Evolutionary conservation across 192 early-diverging fungal species (phyloP), one percentile per base, ranked within the genome.

Genomic region (Coemansia sp.): DNA sequence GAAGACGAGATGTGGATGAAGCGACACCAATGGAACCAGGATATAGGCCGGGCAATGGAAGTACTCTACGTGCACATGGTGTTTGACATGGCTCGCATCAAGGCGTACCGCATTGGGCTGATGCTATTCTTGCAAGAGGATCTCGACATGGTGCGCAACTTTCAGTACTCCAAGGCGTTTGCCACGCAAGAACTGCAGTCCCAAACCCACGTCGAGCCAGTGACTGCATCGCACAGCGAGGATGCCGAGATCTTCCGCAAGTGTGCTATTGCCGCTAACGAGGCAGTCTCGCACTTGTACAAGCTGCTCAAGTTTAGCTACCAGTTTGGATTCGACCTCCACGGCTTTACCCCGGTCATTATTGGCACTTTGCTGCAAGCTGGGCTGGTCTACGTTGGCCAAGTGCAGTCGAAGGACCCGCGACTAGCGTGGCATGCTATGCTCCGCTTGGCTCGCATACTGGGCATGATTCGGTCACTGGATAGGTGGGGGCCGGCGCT

Each of bases 1-100:
- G 73, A 77, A 51, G 55, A 77, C 18, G 73, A 65, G 23, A 77
- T 77, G 73, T 77, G 73, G 73, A 63, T 57, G 35, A 68, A 61
- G 50, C 66, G 73, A 3, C 73, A 77, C 54, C 62, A 77, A 63
- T 77, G 73, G 73, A 77, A 77, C 58, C 50, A 52, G 53, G 73
- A 65, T 22, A 63, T 77, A 0, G 73, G 73, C 23, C 43, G 42
- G 14, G 56, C 62, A 8, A 68, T 77, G 58, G 73, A 77, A 45
- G 61, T 77, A 6, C 37, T 77, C 15, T 69, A 69, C 39, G 66
- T 77, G 46, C 73, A 77, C 33, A 77, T 77, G 62, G 43, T 69
- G 62, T 66, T 77, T 51, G 67, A 69, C 29, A 65, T 50, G 58
- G 45, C 63, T 5, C 66, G 73, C 6, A 58, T 77, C 51, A 77